Percentiles rank a stretch among this genome's conserved stretches.
Conservation (phyloP, 2,329 filamentous ascomycete genomes). For the Cyclaneusma minus region DNA sequence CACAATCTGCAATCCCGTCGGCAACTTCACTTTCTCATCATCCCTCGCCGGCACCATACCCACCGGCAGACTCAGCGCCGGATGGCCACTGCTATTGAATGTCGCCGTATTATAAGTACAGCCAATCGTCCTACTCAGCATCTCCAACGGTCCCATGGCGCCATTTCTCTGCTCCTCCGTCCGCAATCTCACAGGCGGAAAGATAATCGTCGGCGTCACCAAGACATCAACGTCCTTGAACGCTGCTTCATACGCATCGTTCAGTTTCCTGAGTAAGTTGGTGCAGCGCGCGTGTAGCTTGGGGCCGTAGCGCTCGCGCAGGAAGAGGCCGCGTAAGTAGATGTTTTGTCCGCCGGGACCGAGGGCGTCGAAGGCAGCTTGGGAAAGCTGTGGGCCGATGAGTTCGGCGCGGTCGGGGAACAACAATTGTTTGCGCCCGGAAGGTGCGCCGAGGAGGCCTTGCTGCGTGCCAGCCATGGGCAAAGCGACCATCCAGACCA, state of each 20-base stretch:
- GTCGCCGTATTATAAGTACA: conserved; percentile 38
- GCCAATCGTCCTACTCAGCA: conserved; percentile 26
- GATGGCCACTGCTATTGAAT: conserved; percentile 41
- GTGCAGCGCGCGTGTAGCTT: conserved; percentile 29
- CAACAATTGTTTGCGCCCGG: conserved; percentile 29
- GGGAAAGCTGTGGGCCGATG: conserved; percentile 30
- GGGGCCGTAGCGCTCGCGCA: conserved; percentile 25
- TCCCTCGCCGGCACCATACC: conserved; percentile 27
- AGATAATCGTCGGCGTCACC: conserved; percentile 29
- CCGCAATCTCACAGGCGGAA: conserved; percentile 24
- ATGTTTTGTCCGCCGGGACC: conserved; percentile 39
- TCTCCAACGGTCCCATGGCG: conserved; percentile 7
- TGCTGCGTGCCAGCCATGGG: conserved; percentile 25
- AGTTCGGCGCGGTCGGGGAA: conserved; percentile 7
- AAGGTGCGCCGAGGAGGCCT: conserved; percentile 25
- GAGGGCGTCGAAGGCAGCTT: conserved; percentile 32
- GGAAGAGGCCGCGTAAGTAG: conserved; percentile 33
- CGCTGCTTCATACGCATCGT: conserved; percentile 27
- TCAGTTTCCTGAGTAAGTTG: conserved; percentile 29
- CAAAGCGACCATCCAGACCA: conserved; percentile 34
- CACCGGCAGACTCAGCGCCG: conserved; percentile 34
- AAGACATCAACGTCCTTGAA: conserved; percentile 27
- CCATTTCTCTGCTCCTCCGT: conserved; percentile 24
- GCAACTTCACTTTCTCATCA: conserved; percentile 24
- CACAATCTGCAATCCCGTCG: conserved; percentile 39